These are phyloP conservation scores for Podaxis sp. DNA, from an alignment of 768 basidiomycete species.

Conservation along the genomic window DNA sequence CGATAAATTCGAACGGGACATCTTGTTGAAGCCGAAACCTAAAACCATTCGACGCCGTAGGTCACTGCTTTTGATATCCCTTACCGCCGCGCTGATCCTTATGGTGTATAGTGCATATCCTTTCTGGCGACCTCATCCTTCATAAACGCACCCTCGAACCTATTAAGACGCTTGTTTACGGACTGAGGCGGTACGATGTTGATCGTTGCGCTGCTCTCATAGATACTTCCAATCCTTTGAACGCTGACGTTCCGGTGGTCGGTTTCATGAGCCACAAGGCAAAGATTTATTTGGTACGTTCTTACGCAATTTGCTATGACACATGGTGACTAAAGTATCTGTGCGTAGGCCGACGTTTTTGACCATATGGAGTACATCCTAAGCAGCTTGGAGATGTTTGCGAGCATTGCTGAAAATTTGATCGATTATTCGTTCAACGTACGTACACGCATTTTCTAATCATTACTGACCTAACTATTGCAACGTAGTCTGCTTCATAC, in stretches of 20 bases:
- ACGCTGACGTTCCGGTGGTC: slow-evolving; percentile 38
- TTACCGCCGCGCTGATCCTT: neutral
- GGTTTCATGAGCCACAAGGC: slow-evolving; percentile 70
- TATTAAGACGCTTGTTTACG: slow-evolving; percentile 67
- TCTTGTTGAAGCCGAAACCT: slow-evolving; percentile 62
- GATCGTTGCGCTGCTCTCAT: slow-evolving; percentile 64
- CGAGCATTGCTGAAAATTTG: slow-evolving; percentile 67
- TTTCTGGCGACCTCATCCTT: slow-evolving; percentile 71
- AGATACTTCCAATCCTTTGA: slow-evolving; percentile 40
- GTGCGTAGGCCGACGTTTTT: slow-evolving; percentile 61
- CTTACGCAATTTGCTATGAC: neutral
- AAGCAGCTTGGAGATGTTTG: slow-evolving; percentile 71
- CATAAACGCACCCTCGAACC: slow-evolving; percentile 76
- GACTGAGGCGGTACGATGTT: slow-evolving; percentile 66
- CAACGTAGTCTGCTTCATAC: slow-evolving; percentile 61
- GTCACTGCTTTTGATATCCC: slow-evolving; percentile 21
- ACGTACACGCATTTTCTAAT: slow-evolving; percentile 22
- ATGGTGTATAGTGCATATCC: slow-evolving; percentile 62
- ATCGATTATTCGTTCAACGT: slow-evolving; percentile 79
- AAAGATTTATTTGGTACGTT: slow-evolving; percentile 63
- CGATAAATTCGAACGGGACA: slow-evolving; percentile 55
- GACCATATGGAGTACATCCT: slow-evolving; percentile 79
- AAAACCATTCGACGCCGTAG: slow-evolving; percentile 57
- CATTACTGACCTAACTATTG: slow-evolving; percentile 1
- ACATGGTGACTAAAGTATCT: neutral